A percentile compares a stretch with the other conserved stretches of the same genome.
These are phyloP conservation scores for Starmerella khaoyaiensis DNA, from an alignment of 805 yeast genomes.

Conservation along the genomic window DNA sequence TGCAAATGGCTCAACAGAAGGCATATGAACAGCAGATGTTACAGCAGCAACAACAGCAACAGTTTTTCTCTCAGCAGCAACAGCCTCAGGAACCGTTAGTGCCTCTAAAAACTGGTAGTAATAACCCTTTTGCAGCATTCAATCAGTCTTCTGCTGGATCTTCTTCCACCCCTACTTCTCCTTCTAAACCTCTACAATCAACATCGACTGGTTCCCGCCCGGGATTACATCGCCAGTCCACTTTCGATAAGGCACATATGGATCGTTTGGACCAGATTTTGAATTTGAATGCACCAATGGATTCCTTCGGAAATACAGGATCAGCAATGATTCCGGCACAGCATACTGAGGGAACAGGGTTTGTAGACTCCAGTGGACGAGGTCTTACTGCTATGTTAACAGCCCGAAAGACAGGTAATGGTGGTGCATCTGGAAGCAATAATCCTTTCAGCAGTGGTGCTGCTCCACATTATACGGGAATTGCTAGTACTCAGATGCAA, in stretches of 20 bases:
- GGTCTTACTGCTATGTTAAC: conserved; percentile 35
- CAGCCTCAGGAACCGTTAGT: conserved; percentile 29
- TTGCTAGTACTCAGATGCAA: conserved; percentile 50
- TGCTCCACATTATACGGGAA: conserved; percentile 45
- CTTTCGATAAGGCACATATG: conserved; percentile 40
- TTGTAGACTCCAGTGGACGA: conserved; percentile 79
- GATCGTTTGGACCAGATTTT: conserved; percentile 64
- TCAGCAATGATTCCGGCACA: conserved; percentile 81
- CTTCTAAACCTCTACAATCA: conserved; percentile 5
- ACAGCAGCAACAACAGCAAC: conserved; percentile 36
- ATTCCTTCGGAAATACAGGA: conserved; percentile 85
- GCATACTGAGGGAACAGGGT: conserved; percentile 61
- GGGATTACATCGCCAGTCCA: conserved; percentile 30
- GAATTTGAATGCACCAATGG: conserved; percentile 81
- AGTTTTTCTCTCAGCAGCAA: conserved; percentile 20
- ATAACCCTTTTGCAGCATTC: conserved; percentile 58
- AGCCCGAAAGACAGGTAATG: conserved; percentile 19
- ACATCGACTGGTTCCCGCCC: conserved; percentile 16
- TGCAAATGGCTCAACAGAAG: conserved; percentile 26
- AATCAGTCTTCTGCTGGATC: conserved; percentile 24
- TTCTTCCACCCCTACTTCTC: conserved; percentile 17
- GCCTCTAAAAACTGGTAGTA: conserved; percentile 58
- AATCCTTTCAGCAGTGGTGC: conserved; percentile 49
- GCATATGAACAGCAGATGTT: conserved; percentile 20
- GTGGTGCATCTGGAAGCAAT: conserved; percentile 4